Base-by-base conservation (phyloP, 257 asterid species). In the Nicotiana sylvestris region DNA sequence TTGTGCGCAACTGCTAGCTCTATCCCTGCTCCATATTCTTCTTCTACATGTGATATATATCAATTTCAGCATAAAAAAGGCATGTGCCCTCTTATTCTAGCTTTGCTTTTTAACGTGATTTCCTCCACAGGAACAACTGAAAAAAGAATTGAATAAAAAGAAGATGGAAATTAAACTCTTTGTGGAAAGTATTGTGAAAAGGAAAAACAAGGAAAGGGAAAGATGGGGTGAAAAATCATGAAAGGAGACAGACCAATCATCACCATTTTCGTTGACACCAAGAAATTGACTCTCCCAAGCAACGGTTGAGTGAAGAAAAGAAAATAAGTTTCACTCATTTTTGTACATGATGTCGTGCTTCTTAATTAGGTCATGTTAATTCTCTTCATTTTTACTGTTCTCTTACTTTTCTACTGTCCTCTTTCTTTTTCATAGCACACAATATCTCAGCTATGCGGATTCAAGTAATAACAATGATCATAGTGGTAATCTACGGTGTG, bases 91-190 rank as follows among this genome's bases (percentile, higher is more conserved):
- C 33, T 79, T 61, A 62, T 81, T 83, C 82, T 49, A 33, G 35
- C 12, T 61, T 66, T 18, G 82, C 90, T 88, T 92, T 92, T 86
- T 89, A 81, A 92, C 94, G 92, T 90, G 93, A 92, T 92, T 90
- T 88, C 84, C 94, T 92, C 92, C 29, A 62, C 16, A 57, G 74
- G 17, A 84, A 83, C 56, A 46, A 74, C 6, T 21, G 21, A 27
- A 2, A 25, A 25, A 46, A 25, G 30, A 30, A 12, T 6, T 5
- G 39, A 77, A 82, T 13, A 51, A 62, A 21, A 43, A 8, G 51
- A 43, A 8, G 17, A 27, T 29, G 16, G 68, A 62, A 49, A 21
- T 21, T 21, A 21, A 21, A 29, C 29, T 46, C 53, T 78, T 57
- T 37, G 33, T 18, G 67, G 15, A 58, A 69, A 51, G 77, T 12